Evolutionary conservation across 2,329 filamentous ascomycete genomes (phyloP).

Genomic region (Gaeumannomyces tritici): DNA sequence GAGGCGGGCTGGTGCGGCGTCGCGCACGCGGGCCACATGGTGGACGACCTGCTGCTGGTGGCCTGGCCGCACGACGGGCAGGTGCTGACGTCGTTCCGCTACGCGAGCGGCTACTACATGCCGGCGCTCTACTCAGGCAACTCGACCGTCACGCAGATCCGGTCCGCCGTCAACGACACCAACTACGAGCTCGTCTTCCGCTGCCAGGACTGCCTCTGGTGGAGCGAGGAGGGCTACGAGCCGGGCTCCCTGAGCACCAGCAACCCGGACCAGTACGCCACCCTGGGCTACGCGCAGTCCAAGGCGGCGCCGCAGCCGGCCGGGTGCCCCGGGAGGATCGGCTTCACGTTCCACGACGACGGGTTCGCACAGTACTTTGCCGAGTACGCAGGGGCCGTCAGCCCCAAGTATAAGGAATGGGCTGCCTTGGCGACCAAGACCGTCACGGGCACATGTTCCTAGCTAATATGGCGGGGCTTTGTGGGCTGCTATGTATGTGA

Average conservation of each 20-base stretch:
- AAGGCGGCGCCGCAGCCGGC: slow-evolving; percentile 14
- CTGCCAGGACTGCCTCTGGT: slow-evolving; percentile 47
- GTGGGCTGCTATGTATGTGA: background rate
- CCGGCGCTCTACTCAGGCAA: slow-evolving; percentile 52
- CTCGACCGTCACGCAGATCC: slow-evolving; percentile 50
- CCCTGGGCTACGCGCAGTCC: slow-evolving; percentile 48
- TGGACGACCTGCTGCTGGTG: slow-evolving; percentile 44
- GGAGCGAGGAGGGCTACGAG: slow-evolving; percentile 15
- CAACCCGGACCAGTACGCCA: slow-evolving; percentile 15
- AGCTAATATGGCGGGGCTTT: no score
- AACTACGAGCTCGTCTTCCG: slow-evolving; percentile 56
- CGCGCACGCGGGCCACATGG: slow-evolving; percentile 47
- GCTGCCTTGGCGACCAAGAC: slow-evolving; percentile 6
- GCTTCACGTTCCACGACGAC: slow-evolving; percentile 13
- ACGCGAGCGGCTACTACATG: slow-evolving; percentile 46
- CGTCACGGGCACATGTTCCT: background rate
- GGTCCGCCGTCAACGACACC: slow-evolving; percentile 44
- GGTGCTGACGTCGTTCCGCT: slow-evolving; percentile 48
- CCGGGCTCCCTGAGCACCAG: slow-evolving; percentile 36
- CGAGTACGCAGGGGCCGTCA: slow-evolving; percentile 6
- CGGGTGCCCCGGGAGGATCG: slow-evolving; percentile 6
- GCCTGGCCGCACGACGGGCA: slow-evolving; percentile 45
- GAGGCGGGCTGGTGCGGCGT: slow-evolving; percentile 48
- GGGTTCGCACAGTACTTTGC: slow-evolving; percentile 9
- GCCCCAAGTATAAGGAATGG: slow-evolving; percentile 6